Base-by-base conservation (phyloP, 352 stramenopile genomes). In the Phytophthora fragariaefolia region DNA sequence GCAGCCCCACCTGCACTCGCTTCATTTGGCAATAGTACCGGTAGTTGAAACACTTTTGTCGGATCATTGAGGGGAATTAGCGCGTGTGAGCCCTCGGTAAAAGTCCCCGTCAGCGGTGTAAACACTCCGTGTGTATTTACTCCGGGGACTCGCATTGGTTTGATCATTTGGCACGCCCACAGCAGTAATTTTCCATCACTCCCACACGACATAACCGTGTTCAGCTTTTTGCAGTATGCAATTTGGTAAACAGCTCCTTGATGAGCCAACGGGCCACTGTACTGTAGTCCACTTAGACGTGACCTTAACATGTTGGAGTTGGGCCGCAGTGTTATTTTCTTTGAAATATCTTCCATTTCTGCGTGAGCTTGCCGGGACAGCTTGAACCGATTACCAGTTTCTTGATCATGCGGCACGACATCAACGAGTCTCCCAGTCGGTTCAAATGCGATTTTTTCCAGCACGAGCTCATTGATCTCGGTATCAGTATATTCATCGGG, bases 331-430 rank as follows among this genome's bases (percentile, higher is more conserved):
- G 67, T 67, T 17, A 90, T 74, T 18, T 69, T 66, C 42, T 90
- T 85, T 18, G 71, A 58, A 12, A 92, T 62, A 7, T 69, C 69
- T 43, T 89, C 78, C 34, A 92, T 84, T 42, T 92, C 82, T 2
- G 67, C 49, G 54, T 90, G 84, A 20, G 68, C 57, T 52, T 86
- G 73, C 23, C 82, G 82, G 3, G 79, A 72, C 1, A 89, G 22
- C 42, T 92, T 91, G 65, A 88, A 92, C 0, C 78, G 73, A 65
- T 86, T 89, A 0, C 82, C 84, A 12, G 84, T 90, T 28, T 85
- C 79, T 43, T 80, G 66, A 17, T 92, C 79, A 46, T 89, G 82
- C 1, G 84, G 84, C 3, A 91, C 74, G 4, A 91, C 47, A 32
- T 91, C 82, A 3, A 92, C 74, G 4, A 92, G 80, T 27, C 71